A percentile compares a stretch with the other conserved stretches of the same genome.
Conservation (phyloP, 345 rosid species). For the Mangifera indica region DNA sequence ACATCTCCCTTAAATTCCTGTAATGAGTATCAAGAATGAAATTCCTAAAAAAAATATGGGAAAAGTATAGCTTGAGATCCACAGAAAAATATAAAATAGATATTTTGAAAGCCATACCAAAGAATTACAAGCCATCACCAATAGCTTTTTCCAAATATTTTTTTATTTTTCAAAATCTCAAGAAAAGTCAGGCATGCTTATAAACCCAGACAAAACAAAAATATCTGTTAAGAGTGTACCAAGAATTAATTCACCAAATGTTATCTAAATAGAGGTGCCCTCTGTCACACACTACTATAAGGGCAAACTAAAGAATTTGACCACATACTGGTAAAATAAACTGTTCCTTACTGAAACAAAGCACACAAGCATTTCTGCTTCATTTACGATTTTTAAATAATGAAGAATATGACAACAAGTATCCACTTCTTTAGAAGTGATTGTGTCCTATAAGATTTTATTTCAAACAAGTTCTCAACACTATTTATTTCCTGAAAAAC, state of each 20-base stretch:
- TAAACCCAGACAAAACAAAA: not conserved
- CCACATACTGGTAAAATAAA: no score
- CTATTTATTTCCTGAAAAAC: not conserved
- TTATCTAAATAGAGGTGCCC: not conserved
- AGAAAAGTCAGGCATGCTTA: not conserved
- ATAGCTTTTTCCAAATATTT: not conserved
- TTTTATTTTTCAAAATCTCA: not conserved
- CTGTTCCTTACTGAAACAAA: not conserved
- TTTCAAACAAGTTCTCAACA: not conserved
- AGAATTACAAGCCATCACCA: not conserved
- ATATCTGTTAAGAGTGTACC: not conserved
- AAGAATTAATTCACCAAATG: not conserved
- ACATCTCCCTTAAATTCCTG: conserved; percentile 97
- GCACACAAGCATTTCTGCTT: not conserved
- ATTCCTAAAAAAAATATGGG: conserved; percentile 14
- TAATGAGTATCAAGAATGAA: conserved; percentile 22
- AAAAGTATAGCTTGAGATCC: conserved; percentile 15
- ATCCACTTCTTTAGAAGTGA: not conserved
- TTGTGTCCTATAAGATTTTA: not conserved
- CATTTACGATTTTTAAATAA: not conserved
- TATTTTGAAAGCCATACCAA: not conserved
- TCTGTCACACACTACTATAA: not conserved
- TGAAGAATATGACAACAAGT: not conserved
- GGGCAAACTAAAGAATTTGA: not conserved
- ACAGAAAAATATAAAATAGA: not conserved